Conservation (phyloP, 495 filamentous ascomycete genomes). For the Oidiodendron maius region DNA sequence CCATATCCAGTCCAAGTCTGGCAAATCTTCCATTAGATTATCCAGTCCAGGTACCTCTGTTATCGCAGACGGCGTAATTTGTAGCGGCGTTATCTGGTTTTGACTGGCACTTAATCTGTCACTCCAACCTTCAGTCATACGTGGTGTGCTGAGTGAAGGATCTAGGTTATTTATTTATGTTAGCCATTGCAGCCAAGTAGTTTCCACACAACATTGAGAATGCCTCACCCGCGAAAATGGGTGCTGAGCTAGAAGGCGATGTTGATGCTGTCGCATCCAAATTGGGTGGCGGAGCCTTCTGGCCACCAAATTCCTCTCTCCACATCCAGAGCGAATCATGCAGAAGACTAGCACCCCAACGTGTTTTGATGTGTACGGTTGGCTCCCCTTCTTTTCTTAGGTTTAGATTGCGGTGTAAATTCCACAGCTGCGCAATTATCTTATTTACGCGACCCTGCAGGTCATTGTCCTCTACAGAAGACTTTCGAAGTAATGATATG, state of each 20-base stretch:
- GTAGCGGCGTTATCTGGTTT: background rate
- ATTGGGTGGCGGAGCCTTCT: too few species aligned
- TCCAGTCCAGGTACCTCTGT: background rate
- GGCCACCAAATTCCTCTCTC: slow-evolving; percentile 1
- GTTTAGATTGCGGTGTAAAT: background rate
- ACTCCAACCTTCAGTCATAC: background rate
- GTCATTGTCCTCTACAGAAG: background rate
- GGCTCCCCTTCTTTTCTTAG: background rate
- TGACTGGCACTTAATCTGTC: background rate
- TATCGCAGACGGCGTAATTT: background rate
- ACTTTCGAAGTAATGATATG: background rate
- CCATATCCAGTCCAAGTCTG: background rate
- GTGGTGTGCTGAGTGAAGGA: background rate
- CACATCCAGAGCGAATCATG: slow-evolving; percentile 1
- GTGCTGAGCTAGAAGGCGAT: too few species aligned
- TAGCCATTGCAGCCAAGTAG: too few species aligned
- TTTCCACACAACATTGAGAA: too few species aligned
- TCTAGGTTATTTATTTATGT: too few species aligned
- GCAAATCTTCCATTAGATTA: slow-evolving; percentile 10
- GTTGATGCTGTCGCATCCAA: too few species aligned
- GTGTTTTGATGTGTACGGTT: background rate
- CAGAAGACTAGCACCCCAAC: background rate
- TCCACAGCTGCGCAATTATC: slow-evolving; percentile 1
- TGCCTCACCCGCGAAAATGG: too few species aligned
- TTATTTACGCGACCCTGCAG: background rate